Percentiles rank a stretch among this genome's conserved stretches.
Evolutionary conservation across 495 filamentous ascomycete genomes (phyloP).

Genomic region (Penicillium longicatenatum): DNA sequence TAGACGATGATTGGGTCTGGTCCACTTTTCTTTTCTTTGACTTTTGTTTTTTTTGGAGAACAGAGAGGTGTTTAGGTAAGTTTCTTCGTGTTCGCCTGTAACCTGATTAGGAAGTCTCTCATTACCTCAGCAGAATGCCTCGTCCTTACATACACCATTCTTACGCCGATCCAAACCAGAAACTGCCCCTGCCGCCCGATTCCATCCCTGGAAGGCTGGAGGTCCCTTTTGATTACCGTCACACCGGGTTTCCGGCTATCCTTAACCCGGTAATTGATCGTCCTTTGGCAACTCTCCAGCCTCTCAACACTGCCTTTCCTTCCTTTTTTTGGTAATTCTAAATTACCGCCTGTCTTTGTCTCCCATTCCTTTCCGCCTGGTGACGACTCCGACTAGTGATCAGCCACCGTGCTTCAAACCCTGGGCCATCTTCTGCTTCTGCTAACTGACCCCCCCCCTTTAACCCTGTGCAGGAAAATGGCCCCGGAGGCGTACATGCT

Average conservation of each 20-base stretch:
- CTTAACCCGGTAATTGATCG: conserved; percentile 18
- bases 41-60: conserved; percentile 1
- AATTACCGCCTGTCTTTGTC: conserved; percentile 8
- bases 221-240: conserved; percentile 16
- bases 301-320: conserved; percentile 1
- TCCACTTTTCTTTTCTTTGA: conserved; percentile 9
- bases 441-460: conserved; percentile 23
- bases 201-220: conserved; percentile 11
- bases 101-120: not conserved
- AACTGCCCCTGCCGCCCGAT: conserved; percentile 10
- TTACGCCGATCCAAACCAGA: conserved; percentile 10
- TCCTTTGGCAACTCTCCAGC: conserved; percentile 16
- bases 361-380: conserved; percentile 35
- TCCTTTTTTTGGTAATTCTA: conserved; percentile 3
- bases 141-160: conserved; percentile 15
- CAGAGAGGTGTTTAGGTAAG: not conserved
- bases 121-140: conserved; percentile 8
- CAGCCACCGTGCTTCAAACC: conserved; percentile 34
- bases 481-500: conserved; percentile 30
- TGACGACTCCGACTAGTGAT: conserved; percentile 29
- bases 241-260: conserved; percentile 10
- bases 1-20: not conserved
- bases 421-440: conserved; percentile 16
- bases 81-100: not conserved
- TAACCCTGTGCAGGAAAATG: conserved; percentile 22